Percentiles rank a stretch among this genome's conserved stretches.
Evolutionary conservation across 1,139 yeast genomes (phyloP).

Genomic region (Candida dubliniensis): DNA sequence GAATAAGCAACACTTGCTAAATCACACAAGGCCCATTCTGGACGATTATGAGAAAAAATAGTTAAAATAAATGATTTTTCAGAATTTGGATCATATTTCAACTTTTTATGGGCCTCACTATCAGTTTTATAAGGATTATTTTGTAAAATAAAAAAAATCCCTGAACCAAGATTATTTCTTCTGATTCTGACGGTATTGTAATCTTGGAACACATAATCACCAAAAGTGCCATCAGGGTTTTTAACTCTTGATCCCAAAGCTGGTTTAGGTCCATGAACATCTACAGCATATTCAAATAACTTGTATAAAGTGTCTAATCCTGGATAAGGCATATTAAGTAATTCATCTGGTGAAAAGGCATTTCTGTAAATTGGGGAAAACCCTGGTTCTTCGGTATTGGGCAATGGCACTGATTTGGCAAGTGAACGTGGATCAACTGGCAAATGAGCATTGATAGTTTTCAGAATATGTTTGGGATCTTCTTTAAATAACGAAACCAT

Average conservation of each 20-base stretch:
- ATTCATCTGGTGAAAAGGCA: conserved; percentile 32
- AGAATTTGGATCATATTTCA: conserved; percentile 23
- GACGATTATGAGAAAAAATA: conserved; percentile 35
- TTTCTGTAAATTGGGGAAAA: conserved; percentile 58
- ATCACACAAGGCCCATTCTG: conserved; percentile 42
- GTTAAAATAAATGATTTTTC: conserved; percentile 33
- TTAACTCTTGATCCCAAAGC: conserved; percentile 53
- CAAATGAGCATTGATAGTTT: conserved; percentile 6
- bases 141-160: conserved; percentile 54
- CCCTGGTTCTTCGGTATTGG: conserved; percentile 48
- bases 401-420: conserved; percentile 34
- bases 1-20: conserved; percentile 38
- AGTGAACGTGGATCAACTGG: conserved; percentile 11
- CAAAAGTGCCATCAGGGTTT: conserved; percentile 43
- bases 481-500: conserved; percentile 13
- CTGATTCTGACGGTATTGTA: conserved; percentile 43
- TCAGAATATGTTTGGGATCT: conserved; percentile 11
- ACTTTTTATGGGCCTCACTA: conserved; percentile 26
- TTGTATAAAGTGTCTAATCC: conserved; percentile 50
- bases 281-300: conserved; percentile 44
- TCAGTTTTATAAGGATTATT: conserved; percentile 41
- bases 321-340: conserved; percentile 50
- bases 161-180: conserved; percentile 59
- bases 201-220: conserved; percentile 48
- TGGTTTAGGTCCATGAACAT: conserved; percentile 34